phyloP scores from a whole-genome alignment of 495 filamentous ascomycete species.

The Lasiosphaeria miniovina region DNA sequence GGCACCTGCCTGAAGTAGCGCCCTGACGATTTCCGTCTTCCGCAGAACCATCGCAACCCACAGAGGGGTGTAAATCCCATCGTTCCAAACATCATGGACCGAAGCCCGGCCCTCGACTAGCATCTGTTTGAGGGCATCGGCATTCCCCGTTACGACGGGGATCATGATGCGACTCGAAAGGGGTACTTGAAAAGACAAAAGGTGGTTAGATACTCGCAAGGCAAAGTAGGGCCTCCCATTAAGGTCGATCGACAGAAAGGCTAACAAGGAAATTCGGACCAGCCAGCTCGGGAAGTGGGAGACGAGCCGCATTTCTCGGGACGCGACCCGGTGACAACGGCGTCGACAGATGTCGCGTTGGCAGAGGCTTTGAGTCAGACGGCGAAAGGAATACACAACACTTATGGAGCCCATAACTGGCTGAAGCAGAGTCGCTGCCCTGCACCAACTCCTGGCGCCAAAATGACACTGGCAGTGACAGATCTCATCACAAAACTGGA shows the following conservation, averaged over 20 bases:
- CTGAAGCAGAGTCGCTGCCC: not conserved
- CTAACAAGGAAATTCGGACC: not conserved
- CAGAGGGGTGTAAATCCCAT: not conserved
- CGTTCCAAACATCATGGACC: constrained; percentile 3
- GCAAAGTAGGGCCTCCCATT: constrained; percentile 11
- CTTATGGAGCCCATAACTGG: constrained; percentile 2
- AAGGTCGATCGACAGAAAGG: constrained; percentile 11
- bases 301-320: not conserved
- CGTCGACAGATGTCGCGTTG: not conserved
- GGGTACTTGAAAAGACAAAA: not conserved
- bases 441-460: not conserved
- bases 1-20: not conserved
- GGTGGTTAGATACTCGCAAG: constrained; percentile 5
- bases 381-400: not conserved
- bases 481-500: not conserved
- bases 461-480: constrained; percentile 10
- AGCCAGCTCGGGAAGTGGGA: constrained; percentile 9
- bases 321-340: not conserved
- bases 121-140: not conserved
- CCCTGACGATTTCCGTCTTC: not conserved
- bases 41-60: not conserved
- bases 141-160: not conserved
- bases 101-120: constrained; percentile 3
- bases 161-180: not conserved
- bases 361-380: too few relatives aligned